Conservation (phyloP, 768 basidiomycete genomes). For the Tephrocybe sp. region DNA sequence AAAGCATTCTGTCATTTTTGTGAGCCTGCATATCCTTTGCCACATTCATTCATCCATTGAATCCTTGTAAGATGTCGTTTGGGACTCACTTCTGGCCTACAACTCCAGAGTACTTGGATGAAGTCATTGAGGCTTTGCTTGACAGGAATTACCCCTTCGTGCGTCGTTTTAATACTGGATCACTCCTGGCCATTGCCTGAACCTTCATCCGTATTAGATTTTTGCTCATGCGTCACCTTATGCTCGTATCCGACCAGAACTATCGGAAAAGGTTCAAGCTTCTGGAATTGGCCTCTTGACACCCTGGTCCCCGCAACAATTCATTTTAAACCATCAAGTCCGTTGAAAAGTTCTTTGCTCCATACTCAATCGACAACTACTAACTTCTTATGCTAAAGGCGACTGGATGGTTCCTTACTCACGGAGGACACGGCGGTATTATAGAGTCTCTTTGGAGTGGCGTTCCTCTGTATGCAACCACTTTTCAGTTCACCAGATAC, state of each 20-base stretch:
- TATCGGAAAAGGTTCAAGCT: constrained; percentile 12
- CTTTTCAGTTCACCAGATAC: not conserved
- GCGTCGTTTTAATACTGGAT: not conserved
- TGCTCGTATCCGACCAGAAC: constrained; percentile 4
- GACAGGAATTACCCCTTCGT: constrained; percentile 19
- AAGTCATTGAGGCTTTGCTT: constrained; percentile 12
- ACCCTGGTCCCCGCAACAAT: constrained; percentile 21
- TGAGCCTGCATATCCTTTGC: constrained; percentile 7
- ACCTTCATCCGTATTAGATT: constrained; percentile 8
- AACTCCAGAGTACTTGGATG: constrained; percentile 6
- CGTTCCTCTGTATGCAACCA: constrained; percentile 18
- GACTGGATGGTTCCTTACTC: constrained; percentile 22
- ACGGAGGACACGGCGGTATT: constrained; percentile 21
- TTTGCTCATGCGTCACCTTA: constrained; percentile 17
- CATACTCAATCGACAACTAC: not conserved
- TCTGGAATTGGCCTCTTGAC: constrained; percentile 16
- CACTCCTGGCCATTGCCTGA: not conserved
- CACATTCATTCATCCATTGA: not conserved
- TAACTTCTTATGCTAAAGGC: constrained; percentile 6
- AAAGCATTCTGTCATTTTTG: constrained; percentile 17
- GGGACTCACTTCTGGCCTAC: constrained; percentile 17
- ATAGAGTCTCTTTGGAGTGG: constrained; percentile 20
- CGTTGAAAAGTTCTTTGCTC: not conserved
- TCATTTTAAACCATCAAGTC: constrained; percentile 19
- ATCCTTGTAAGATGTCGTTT: constrained; percentile 9